Conservation (phyloP, 345 rosid species). For the Aegle marmelos region DNA sequence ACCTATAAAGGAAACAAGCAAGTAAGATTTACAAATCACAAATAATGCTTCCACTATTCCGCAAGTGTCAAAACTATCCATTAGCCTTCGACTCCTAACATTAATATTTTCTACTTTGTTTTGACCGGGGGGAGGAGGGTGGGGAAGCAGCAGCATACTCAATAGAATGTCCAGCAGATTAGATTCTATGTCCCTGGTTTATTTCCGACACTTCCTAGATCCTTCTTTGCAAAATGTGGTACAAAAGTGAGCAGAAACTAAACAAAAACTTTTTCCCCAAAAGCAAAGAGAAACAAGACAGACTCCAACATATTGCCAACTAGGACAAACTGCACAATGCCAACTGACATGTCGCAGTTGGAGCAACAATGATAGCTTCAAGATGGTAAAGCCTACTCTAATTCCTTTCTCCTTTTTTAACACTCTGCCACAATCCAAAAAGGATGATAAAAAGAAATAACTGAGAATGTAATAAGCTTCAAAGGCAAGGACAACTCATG, state of each 20-base stretch:
- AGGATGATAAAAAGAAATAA: neutral
- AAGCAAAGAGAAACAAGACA: neutral
- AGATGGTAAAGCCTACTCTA: neutral
- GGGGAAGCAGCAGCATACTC: neutral
- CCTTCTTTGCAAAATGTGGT: neutral
- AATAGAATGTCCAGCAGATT: neutral
- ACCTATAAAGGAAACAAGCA: neutral
- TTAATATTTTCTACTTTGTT: neutral
- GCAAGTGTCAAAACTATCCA: neutral
- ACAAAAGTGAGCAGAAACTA: neutral
- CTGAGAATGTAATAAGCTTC: neutral
- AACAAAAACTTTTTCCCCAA: neutral
- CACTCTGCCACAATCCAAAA: neutral
- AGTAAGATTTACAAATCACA: neutral
- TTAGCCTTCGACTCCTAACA: neutral
- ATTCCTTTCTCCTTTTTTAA: neutral
- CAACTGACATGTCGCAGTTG: neutral
- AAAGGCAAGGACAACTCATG: neutral
- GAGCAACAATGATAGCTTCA: neutral
- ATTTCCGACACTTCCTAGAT: neutral
- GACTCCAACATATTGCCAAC: neutral
- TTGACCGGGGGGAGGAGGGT: too few species aligned
- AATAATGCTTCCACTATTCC: neutral
- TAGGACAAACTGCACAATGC: neutral
- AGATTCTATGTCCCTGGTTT: neutral